These are phyloP conservation scores for Sugiyamaella americana DNA, from an alignment of 805 yeast genomes.

Conservation along the genomic window DNA sequence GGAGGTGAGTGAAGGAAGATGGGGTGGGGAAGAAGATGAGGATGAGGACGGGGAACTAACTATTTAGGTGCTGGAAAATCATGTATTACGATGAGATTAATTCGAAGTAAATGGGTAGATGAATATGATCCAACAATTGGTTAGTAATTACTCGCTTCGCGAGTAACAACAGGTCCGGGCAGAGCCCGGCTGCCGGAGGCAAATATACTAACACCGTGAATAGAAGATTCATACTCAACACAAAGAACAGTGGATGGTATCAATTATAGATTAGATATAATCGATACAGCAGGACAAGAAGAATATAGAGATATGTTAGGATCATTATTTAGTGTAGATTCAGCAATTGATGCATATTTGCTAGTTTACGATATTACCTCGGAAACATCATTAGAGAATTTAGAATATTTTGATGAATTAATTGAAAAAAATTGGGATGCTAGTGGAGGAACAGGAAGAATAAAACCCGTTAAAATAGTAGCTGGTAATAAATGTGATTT, in stretches of 20 bases:
- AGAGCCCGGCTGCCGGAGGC: background rate
- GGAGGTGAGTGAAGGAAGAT: conserved; percentile 29
- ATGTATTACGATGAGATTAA: conserved; percentile 31
- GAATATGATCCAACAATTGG: conserved; percentile 33
- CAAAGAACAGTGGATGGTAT: conserved; percentile 40
- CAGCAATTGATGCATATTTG: conserved; percentile 29
- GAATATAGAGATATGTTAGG: conserved; percentile 63
- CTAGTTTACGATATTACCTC: conserved; percentile 33
- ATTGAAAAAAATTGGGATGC: conserved; percentile 63
- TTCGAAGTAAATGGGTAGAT: conserved; percentile 32
- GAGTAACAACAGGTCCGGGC: background rate
- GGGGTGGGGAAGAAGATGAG: conserved; percentile 33
- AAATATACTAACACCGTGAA: background rate
- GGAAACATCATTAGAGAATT: conserved; percentile 25
- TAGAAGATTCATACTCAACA: conserved; percentile 21
- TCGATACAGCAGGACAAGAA: conserved; percentile 78
- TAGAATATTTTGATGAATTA: conserved; percentile 30
- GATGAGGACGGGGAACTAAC: background rate
- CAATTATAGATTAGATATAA: conserved; percentile 48
- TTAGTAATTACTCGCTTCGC: background rate
- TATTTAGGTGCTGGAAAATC: conserved; percentile 21
- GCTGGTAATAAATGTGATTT: conserved; percentile 68
- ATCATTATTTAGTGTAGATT: conserved; percentile 24
- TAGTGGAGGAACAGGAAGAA: conserved; percentile 40
- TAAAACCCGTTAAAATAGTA: conserved; percentile 59